Conservation (phyloP, 1,284 basidiomycete species). For the Apiotrichum montevideense region DNA sequence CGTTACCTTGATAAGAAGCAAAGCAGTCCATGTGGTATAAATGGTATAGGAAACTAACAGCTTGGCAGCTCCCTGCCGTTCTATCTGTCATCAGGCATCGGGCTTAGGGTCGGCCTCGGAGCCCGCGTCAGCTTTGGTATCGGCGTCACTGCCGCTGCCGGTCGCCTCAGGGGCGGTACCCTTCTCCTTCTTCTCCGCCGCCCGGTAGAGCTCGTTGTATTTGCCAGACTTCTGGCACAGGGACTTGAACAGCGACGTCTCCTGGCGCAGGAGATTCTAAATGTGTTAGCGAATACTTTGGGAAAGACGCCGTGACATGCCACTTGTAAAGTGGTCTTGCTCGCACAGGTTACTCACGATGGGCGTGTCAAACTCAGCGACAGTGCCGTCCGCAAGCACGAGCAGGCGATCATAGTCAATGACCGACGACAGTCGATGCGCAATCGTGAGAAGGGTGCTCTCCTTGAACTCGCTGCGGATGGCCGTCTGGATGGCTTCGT, state of each 20-base stretch:
- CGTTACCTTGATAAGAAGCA: too few species aligned
- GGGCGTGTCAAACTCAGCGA: slow-evolving; percentile 79
- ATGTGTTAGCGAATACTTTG: slow-evolving; percentile 1
- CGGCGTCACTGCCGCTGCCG: not conserved
- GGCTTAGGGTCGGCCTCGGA: too few species aligned
- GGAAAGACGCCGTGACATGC: too few species aligned
- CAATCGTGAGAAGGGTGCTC: slow-evolving; percentile 76
- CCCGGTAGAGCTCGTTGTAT: slow-evolving; percentile 53
- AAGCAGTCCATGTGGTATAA: too few species aligned
- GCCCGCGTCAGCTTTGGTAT: not conserved
- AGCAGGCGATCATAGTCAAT: slow-evolving; percentile 73
- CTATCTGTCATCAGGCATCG: too few species aligned
- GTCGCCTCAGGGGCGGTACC: not conserved
- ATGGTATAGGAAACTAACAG: too few species aligned
- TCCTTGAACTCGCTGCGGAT: slow-evolving; percentile 71
- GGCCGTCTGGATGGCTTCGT: slow-evolving; percentile 63
- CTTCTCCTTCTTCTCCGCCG: slow-evolving; percentile 42
- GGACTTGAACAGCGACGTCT: slow-evolving; percentile 65
- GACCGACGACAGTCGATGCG: slow-evolving; percentile 63
- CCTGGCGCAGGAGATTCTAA: slow-evolving; percentile 61
- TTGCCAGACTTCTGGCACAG: slow-evolving; percentile 79
- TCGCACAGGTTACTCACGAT: slow-evolving; percentile 36
- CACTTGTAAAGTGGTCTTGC: too few species aligned
- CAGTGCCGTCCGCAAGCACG: slow-evolving; percentile 69
- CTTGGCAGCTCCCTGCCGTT: too few species aligned